These are phyloP conservation scores for Pinus albicaulis DNA, from an alignment of 75 land plant species.

Conservation along the genomic window DNA sequence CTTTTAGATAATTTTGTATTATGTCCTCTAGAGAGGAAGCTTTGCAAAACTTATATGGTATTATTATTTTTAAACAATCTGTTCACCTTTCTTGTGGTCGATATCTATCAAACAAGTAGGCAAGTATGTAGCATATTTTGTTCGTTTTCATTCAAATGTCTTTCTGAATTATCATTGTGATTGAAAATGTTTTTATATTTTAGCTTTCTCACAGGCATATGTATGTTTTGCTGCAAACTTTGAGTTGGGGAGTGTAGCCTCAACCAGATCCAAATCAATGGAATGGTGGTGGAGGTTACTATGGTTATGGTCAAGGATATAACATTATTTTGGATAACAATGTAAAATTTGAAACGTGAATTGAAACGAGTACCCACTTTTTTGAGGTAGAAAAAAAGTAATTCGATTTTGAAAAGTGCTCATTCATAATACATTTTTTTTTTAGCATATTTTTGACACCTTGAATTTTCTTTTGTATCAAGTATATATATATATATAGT, in stretches of 20 bases:
- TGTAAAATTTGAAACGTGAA: no score
- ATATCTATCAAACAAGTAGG: conserved; percentile 83
- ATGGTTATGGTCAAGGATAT: conserved; percentile 62
- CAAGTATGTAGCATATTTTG: not conserved
- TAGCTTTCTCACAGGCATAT: not conserved
- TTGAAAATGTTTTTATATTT: not conserved
- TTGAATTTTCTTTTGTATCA: no score
- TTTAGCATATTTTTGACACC: no score
- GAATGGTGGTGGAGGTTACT: conserved; percentile 46
- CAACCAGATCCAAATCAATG: conserved; percentile 20
- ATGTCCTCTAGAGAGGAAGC: conserved; percentile 84
- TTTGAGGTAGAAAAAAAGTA: no score
- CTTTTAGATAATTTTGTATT: no score
- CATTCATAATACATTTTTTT: no score
- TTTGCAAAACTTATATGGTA: conserved; percentile 62
- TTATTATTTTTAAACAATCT: conserved; percentile 61
- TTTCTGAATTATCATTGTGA: not conserved
- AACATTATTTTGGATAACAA: no score
- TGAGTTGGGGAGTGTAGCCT: no score
- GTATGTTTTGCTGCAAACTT: conserved; percentile 10
- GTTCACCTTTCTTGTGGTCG: conserved; percentile 92
- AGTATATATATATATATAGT: no score
- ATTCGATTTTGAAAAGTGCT: no score
- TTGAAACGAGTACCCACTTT: no score
- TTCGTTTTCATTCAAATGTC: not conserved